Evolutionary conservation across 2,329 filamentous ascomycete genomes (phyloP).

Genomic region (Chaetomiaceae sp.): DNA sequence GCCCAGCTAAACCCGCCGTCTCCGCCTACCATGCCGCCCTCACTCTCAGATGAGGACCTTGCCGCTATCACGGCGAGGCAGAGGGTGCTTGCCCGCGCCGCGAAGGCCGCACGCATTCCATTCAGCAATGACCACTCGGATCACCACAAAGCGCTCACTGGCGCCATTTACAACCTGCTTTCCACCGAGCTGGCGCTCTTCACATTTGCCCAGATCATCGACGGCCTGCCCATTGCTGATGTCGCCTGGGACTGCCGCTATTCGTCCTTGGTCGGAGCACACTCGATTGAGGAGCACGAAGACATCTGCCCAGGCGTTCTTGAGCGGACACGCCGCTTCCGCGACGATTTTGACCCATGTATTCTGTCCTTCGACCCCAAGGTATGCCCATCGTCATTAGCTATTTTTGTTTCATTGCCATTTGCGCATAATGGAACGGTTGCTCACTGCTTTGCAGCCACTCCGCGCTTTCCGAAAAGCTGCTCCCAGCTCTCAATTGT

Average conservation of each 20-base stretch:
- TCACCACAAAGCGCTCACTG: not conserved
- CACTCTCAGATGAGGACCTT: too few relatives aligned
- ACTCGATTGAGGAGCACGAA: conserved; percentile 10
- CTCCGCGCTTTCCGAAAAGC: conserved; percentile 1
- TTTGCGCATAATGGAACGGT: too few relatives aligned
- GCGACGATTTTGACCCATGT: not conserved
- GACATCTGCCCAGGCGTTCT: conserved; percentile 7
- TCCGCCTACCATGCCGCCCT: too few relatives aligned
- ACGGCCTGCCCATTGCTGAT: conserved; percentile 7
- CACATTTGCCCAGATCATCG: conserved; percentile 10
- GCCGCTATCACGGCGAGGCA: not conserved
- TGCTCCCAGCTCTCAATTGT: not conserved
- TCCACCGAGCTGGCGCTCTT: conserved; percentile 8
- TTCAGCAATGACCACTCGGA: not conserved
- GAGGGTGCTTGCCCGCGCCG: not conserved
- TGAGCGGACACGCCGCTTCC: not conserved
- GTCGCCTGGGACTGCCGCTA: conserved; percentile 4
- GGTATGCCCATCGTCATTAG: not conserved
- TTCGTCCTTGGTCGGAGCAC: not conserved
- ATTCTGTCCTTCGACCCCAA: conserved; percentile 6
- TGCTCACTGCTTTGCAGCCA: not conserved
- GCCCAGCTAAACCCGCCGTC: too few relatives aligned
- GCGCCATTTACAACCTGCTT: conserved; percentile 1
- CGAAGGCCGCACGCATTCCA: not conserved
- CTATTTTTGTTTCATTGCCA: too few relatives aligned